These are phyloP conservation scores for Apiospora sp. DNA, from an alignment of 2,329 filamentous ascomycete species.

Conservation along the genomic window DNA sequence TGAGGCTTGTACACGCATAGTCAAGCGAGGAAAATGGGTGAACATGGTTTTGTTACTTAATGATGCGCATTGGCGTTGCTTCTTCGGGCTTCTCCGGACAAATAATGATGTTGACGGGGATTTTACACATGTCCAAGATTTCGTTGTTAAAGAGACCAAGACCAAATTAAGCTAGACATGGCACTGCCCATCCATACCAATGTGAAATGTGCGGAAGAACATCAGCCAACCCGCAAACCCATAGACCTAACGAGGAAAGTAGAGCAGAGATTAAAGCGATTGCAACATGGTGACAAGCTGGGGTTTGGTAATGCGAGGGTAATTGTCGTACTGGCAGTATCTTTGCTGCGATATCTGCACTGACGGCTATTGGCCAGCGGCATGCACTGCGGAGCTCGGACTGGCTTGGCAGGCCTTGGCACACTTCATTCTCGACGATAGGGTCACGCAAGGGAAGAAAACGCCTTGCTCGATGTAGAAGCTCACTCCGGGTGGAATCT, in stretches of 20 bases:
- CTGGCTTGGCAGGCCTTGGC: constrained; percentile 26
- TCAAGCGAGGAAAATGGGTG: constrained; percentile 15
- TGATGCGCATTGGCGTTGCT: background rate
- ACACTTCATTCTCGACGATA: background rate
- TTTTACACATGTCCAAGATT: background rate
- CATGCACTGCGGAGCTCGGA: background rate
- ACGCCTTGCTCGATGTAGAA: constrained; percentile 13
- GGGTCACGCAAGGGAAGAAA: background rate
- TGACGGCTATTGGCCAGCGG: constrained; percentile 22
- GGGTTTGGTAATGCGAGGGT: constrained; percentile 1
- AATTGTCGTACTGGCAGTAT: background rate
- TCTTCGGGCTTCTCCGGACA: constrained; percentile 15
- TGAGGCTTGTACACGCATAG: constrained; percentile 5
- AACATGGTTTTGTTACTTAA: constrained; percentile 3
- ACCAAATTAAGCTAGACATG: background rate
- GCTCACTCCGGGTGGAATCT: constrained; percentile 10
- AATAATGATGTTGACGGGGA: constrained; percentile 4
- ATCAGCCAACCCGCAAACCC: background rate
- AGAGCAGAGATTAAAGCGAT: constrained; percentile 1
- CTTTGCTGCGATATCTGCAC: constrained; percentile 23
- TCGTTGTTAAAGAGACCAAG: background rate
- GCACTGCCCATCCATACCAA: background rate
- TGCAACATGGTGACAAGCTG: constrained; percentile 16
- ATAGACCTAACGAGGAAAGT: background rate
- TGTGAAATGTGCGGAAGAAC: background rate